Conservation (phyloP, 225 moss, liverwort and hornwort genomes). For the Lunularia cruciata region DNA sequence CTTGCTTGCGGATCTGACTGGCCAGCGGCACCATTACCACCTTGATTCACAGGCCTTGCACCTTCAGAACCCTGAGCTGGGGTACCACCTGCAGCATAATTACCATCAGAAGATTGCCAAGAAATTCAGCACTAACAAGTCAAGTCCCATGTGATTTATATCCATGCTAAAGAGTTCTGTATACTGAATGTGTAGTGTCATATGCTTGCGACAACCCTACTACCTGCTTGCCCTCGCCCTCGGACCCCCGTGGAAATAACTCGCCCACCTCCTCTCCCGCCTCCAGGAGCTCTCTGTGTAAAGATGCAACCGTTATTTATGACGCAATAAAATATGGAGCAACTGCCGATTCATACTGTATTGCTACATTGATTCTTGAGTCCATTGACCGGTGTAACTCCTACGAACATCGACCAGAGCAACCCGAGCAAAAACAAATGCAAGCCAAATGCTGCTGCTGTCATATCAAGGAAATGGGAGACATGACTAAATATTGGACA, state of each 20-base stretch:
- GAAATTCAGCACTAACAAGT: neutral
- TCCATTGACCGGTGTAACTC: too few species aligned
- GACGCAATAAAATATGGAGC: neutral
- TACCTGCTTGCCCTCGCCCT: slow-evolving; percentile 62
- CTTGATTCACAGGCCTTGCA: slow-evolving; percentile 25
- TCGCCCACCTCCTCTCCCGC: slow-evolving; percentile 75
- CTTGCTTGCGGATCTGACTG: slow-evolving; percentile 28
- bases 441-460: neutral
- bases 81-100: slow-evolving; percentile 21
- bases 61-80: slow-evolving; percentile 19
- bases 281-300: slow-evolving; percentile 66
- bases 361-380: neutral
- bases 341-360: neutral
- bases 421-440: neutral
- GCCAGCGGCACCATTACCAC: slow-evolving; percentile 24
- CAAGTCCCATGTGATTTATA: too few species aligned
- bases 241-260: slow-evolving; percentile 81
- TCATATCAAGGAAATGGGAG: neutral
- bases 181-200: neutral
- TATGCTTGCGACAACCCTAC: neutral
- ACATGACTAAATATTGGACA: neutral
- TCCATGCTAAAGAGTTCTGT: neutral
- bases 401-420: too few species aligned
- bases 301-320: neutral
- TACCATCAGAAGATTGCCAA: too few species aligned